A percentile compares a stretch with the other conserved stretches of the same genome.
These are phyloP conservation scores for Rhynchosporium secalis DNA, from an alignment of 2,329 filamentous ascomycete genomes.

Conservation along the genomic window DNA sequence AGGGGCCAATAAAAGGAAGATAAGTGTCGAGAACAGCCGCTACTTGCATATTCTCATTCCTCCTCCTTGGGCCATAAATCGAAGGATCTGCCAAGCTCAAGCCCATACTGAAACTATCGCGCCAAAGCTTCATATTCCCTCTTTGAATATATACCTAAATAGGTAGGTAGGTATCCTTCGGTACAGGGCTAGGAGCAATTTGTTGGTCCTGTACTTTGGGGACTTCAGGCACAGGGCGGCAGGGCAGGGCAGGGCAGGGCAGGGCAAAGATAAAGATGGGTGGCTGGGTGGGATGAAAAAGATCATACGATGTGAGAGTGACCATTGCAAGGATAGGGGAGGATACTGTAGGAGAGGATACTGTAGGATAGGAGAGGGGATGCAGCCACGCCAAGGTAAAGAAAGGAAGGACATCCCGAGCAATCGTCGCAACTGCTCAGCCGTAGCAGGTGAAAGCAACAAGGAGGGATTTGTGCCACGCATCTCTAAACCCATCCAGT, in stretches of 20 bases:
- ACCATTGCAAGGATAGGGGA: background rate
- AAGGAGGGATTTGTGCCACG: background rate
- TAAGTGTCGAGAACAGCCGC: no score
- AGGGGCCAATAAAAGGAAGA: no score
- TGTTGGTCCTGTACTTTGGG: background rate
- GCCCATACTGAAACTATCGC: background rate
- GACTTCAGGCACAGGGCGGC: background rate
- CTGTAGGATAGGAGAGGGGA: background rate
- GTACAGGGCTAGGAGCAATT: background rate
- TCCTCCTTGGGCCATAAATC: no score
- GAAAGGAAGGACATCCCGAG: background rate
- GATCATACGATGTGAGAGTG: constrained; percentile 7
- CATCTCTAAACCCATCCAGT: background rate
- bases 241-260: background rate
- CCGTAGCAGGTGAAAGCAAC: background rate
- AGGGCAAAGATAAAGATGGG: background rate
- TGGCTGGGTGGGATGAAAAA: background rate
- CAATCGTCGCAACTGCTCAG: background rate
- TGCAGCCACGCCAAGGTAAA: background rate
- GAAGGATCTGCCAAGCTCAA: no score
- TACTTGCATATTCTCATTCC: no score
- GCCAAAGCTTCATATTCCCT: constrained; percentile 20
- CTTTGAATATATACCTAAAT: constrained; percentile 13
- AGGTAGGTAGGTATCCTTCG: background rate
- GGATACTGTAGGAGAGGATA: background rate